Evolutionary conservation across 2,329 filamentous ascomycete species (phyloP), one percentile per base, ranked within the genome.

Genomic region (Rutstroemia sp.): DNA sequence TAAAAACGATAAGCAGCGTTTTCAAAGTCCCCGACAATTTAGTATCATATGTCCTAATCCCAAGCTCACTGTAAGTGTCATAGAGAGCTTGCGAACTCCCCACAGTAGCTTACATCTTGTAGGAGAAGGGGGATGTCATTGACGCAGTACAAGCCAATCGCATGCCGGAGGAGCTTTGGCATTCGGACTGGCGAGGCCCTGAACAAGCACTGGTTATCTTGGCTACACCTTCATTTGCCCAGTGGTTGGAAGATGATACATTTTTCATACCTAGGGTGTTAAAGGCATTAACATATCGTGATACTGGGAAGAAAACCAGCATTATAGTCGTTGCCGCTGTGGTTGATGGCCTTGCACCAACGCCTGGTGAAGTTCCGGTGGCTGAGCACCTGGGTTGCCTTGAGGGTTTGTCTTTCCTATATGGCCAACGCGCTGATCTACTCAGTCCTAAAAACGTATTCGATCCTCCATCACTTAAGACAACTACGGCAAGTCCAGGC

Each of bases 401-500:
- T 60, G 59, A 66, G 57, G 81, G 80, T 6, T 68, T 84, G 49
- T 80, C 81, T 2, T 68, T 84, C 52, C 68, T 82, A n/a, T 70
- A 74, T 48, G 78, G 78, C 9, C 58, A 68, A 14, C 56, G 69
- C 10, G 65, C 71, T 23, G 58, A 61, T 1, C 68, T 80, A 5
- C 67, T 83, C 7, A 25, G 27, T 8, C n/a, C 25, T 3, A 5
- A 19, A 14, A 40, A 51, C 51, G 46, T 55, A 40, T 55, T 47
- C 46, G 27, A 45, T 1, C 19, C 38, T 7, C 46, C 42, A 45
- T 55, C 38, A 5, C 34, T 38, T 17, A 51, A 44, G 12, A 8
- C 34, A 27, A 9, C 21, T n/a, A 16, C 46, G 12, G 19, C n/a
- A 19, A 45, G 12, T 23, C 47, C 60, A 25, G 54, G 49, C 5